phyloP scores from a whole-genome alignment of 2,329 filamentous ascomycete species.

The Ceratocystis cubensis region DNA sequence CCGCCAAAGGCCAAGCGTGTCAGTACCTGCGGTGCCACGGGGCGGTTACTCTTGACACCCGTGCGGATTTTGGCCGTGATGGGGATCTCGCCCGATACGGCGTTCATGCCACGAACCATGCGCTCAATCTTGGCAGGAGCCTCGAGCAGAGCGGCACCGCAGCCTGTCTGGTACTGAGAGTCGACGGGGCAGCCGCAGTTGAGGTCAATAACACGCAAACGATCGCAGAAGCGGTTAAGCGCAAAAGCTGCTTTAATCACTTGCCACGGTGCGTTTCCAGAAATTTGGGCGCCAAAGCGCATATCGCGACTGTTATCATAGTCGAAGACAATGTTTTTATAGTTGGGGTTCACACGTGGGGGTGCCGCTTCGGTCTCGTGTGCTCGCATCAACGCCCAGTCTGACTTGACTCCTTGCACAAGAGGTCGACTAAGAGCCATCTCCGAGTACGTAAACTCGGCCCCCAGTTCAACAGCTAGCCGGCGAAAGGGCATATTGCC shows the following conservation, averaged over 20 bases:
- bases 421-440: constrained; percentile 92
- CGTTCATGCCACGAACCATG: constrained; percentile 92
- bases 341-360: constrained; percentile 49
- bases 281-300: constrained; percentile 85
- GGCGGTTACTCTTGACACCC: constrained; percentile 67
- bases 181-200: constrained; percentile 98
- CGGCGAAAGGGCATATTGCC: constrained; percentile 91
- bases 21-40: constrained; percentile 68
- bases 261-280: constrained; percentile 82
- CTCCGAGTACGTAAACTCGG: constrained; percentile 90
- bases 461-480: constrained; percentile 77
- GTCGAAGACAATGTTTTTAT: constrained; percentile 44
- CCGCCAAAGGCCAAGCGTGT: constrained; percentile 73
- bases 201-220: constrained; percentile 80
- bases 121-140: constrained; percentile 77
- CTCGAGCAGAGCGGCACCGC: constrained; percentile 86
- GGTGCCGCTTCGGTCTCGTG: constrained; percentile 70
- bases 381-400: constrained; percentile 91
- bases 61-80: constrained; percentile 92
- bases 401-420: constrained; percentile 75
- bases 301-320: constrained; percentile 77
- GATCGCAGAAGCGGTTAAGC: constrained; percentile 61
- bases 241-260: constrained; percentile 80
- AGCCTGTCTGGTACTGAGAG: constrained; percentile 75
- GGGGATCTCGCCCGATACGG: constrained; percentile 77